Percentiles rank a stretch among this genome's conserved stretches.
These are phyloP conservation scores for Aspergillus nanangensis DNA, from an alignment of 495 filamentous ascomycete genomes.

Conservation along the genomic window DNA sequence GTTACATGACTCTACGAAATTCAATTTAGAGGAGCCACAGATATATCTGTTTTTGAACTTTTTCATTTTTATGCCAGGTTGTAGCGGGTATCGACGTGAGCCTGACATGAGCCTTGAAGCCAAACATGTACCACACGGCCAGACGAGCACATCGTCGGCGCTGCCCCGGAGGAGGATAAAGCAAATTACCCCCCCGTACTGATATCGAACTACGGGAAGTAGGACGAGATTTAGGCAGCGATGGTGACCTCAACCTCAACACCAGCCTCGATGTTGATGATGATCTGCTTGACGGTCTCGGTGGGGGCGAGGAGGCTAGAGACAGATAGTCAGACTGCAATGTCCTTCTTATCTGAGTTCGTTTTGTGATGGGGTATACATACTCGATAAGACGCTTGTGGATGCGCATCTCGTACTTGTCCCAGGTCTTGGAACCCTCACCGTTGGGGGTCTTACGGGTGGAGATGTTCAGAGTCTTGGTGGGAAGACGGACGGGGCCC, in stretches of 20 bases:
- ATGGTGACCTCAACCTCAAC: conserved; percentile 99
- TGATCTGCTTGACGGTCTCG: conserved; percentile 99
- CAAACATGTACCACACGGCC: conserved; percentile 14
- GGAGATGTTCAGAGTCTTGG: conserved; percentile 94
- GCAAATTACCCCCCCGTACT: conserved; percentile 11
- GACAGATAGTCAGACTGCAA: background rate
- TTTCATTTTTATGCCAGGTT: conserved; percentile 35
- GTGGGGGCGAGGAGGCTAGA: conserved; percentile 88
- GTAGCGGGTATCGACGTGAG: conserved; percentile 30
- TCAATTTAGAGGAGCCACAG: background rate
- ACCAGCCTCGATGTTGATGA: conserved; percentile 99
- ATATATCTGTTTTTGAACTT: conserved; percentile 25
- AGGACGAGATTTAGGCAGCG: conserved; percentile 68
- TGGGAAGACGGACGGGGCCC: conserved; percentile 97
- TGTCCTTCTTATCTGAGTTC: background rate
- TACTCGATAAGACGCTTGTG: conserved; percentile 97
- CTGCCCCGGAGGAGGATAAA: conserved; percentile 14
- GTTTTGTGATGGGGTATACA: conserved; percentile 24
- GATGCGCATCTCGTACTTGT: conserved; percentile 98
- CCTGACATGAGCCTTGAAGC: conserved; percentile 12
- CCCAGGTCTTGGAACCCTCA: conserved; percentile 99
- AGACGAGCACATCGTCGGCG: conserved; percentile 11
- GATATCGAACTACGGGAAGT: conserved; percentile 6
- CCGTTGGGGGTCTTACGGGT: conserved; percentile 96
- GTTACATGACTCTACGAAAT: too few relatives aligned